Base-by-base conservation (phyloP, 176 grass and related monocot species). In the Juncus effusus region DNA sequence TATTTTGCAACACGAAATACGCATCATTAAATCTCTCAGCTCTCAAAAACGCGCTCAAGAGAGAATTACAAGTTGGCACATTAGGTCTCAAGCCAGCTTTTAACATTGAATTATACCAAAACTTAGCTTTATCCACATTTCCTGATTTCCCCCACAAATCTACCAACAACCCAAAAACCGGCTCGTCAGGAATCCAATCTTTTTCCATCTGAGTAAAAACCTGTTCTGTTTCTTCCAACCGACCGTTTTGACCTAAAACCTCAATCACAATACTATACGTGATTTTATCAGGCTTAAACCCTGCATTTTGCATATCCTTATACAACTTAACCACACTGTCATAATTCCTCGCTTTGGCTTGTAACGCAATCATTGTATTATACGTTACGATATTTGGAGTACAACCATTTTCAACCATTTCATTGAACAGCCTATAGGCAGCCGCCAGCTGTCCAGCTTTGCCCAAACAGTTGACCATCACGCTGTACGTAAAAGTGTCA, bases 231-330 rank as follows among this genome's bases (percentile, higher is more conserved):
- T 97, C 85, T 39, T 97, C 78, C 63, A 97, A 78, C 80, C 81
- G 85, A 59, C 93, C 93, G 13, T 82, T 88, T 39, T 83, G 79
- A 77, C 82, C 93, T 40, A 89, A 82, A 70, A 91, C 88, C 54
- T 97, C 93, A 74, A 97, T 97, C 35, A 97, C 93, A 15, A 92
- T 89, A 59, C 93, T 97, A 63, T 89, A 97, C 35, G 93, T 97
- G 79, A 97, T 97, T 70, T 92, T 97, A 80, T 97, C 93, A 41
- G 93, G 93, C n/a, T 72, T 74, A 67, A 97, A 88, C 14, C 93
- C 93, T n/a, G 85, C 93, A 77, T 74, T 57, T 55, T 97, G 88
- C 93, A 97, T 92, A 74, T 97, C 93, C 54, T 67, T 92, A 75
- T 97, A 92, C 11, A 97, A 85, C 80, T 92, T 97, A 77, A 97